Conservation (phyloP, 1,284 basidiomycete genomes). For the Moniliella sp. region DNA sequence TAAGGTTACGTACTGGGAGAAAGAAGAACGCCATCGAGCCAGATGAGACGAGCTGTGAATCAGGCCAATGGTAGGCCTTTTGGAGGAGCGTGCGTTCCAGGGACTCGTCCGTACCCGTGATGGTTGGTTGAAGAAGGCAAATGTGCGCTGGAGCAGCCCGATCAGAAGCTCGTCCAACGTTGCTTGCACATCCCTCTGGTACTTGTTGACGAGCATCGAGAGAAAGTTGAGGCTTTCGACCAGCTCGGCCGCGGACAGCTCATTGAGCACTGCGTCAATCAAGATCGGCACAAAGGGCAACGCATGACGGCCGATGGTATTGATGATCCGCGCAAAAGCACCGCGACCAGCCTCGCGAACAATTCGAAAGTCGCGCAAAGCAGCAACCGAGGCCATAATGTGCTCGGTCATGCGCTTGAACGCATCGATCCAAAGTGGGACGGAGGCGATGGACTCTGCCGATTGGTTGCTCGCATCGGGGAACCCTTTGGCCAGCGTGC, state of each 20-base stretch:
- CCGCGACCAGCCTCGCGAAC: conserved; percentile 69
- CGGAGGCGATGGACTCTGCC: too few species aligned
- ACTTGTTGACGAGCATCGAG: conserved; percentile 65
- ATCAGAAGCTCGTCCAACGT: conserved; percentile 76
- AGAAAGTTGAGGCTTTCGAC: conserved; percentile 91
- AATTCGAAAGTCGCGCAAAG: conserved; percentile 64
- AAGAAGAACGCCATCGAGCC: conserved; percentile 56
- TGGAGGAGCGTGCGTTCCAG: conserved; percentile 65
- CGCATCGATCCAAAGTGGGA: conserved; percentile 55
- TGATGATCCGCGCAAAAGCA: conserved; percentile 72
- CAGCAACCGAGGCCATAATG: conserved; percentile 63
- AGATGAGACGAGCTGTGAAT: too few species aligned
- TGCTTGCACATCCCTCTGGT: conserved; percentile 64
- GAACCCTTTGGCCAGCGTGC: conserved; percentile 87
- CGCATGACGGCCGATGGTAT: conserved; percentile 62
- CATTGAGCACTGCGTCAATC: conserved; percentile 65
- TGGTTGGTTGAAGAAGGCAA: conserved; percentile 57
- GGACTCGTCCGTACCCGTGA: conserved; percentile 66
- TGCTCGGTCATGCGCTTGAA: conserved; percentile 73
- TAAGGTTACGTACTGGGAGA: too few species aligned
- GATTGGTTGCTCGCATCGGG: too few species aligned
- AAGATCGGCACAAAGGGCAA: conserved; percentile 53
- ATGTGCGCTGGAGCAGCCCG: conserved; percentile 64
- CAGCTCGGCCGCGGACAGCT: conserved; percentile 76
- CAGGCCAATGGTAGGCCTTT: conserved; percentile 39